These are phyloP conservation scores for Botrytis pseudocinerea DNA, from an alignment of 2,329 filamentous ascomycete species.

Conservation along the genomic window DNA sequence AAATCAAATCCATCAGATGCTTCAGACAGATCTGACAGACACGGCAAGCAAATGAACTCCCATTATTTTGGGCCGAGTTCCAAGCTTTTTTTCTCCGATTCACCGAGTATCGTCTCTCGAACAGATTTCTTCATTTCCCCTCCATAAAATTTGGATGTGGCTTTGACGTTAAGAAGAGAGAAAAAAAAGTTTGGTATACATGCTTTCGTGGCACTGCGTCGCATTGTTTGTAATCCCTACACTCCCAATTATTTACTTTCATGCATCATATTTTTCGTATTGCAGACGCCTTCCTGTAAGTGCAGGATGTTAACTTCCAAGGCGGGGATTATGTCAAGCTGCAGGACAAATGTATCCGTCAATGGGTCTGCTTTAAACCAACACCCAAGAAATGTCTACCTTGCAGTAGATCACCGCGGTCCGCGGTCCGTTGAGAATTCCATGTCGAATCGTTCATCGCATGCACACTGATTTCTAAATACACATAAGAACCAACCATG, in stretches of 20 bases:
- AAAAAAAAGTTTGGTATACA: constrained; percentile 12
- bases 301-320: constrained; percentile 15
- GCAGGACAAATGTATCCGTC: constrained; percentile 19
- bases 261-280: constrained; percentile 18
- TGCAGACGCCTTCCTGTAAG: constrained; percentile 24
- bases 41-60: constrained; percentile 17
- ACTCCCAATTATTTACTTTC: constrained; percentile 12
- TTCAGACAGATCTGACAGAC: constrained; percentile 1
- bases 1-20: constrained; percentile 13
- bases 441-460: constrained; percentile 14
- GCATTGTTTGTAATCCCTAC: constrained; percentile 21
- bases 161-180: constrained; percentile 17
- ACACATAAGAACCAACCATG: constrained; percentile 20
- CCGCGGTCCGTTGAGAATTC: constrained; percentile 2
- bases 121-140: constrained; percentile 15
- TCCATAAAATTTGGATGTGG: constrained; percentile 13
- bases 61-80: constrained; percentile 11
- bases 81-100: constrained; percentile 22
- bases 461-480: constrained; percentile 2
- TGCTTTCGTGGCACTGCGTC: constrained; percentile 18
- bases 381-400: constrained; percentile 14
- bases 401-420: constrained; percentile 20
- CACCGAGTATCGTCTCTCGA: constrained; percentile 8
- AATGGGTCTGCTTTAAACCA: constrained; percentile 17
- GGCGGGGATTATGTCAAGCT: constrained; percentile 20